Base-by-base conservation (phyloP, 257 asterid genomes). In the Echium plantagineum region DNA sequence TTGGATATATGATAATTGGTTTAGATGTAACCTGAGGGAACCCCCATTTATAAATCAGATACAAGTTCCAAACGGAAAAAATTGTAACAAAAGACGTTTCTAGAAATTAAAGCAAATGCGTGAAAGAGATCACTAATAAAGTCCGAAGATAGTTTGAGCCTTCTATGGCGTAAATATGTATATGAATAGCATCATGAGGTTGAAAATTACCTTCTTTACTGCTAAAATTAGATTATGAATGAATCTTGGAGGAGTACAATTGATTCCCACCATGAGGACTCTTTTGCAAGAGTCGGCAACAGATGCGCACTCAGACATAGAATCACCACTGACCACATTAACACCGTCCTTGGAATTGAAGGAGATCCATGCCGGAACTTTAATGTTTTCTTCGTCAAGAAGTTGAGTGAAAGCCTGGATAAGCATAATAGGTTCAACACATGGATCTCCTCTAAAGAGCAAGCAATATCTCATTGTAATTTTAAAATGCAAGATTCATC, bases 301-400 rank as follows among this genome's bases (percentile, higher is more conserved):
- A 51, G 83, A 74, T 24, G 71, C 89, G 67, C 95, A 86, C 51
- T 84, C 93, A 21, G 76, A 61, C 66, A 89, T 70, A 63, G 95
- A 79, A 78, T 89, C 94, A 22, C 95, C 95, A 46, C 93, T 82
- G 62, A 86, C 95, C 74, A 84, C 88, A 59, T 84, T 77, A 58
- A 82, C 71, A 52, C 97, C 95, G 71, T 89, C 95, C 74, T 86
- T 89, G 28, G 97, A 89, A 71, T 86, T 89, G 83, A 86, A 89
- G 66, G 95, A 73, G 64, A 89, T 64, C 97, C 97, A 89, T 6
- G 94, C 87, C 26, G 95, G 97, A 68, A 81, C 65, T 19, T 71
- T 71, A 55, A 86, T 81, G 71, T 76, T 78, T 68, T 82, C 89
- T 79, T 89, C 97, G 67, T 86, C 89, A 2, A 89, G 89, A 60